Evolutionary conservation across 306 rosid genomes (phyloP).

Genomic region (Boehmeria nivea): DNA sequence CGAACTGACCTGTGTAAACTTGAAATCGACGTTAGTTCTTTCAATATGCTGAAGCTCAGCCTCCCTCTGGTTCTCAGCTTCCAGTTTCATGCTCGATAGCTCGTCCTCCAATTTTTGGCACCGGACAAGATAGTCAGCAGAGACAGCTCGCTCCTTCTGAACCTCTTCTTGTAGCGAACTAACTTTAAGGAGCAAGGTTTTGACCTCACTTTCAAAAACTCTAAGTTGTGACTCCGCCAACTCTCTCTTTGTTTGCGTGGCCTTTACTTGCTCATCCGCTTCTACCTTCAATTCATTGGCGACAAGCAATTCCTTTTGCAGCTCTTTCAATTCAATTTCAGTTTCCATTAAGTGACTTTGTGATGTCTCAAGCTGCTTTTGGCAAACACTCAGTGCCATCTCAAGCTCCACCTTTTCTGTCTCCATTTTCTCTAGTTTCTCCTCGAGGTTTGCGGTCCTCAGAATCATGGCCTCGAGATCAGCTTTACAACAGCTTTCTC

Average conservation of each 20-base stretch:
- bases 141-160: slow-evolving; percentile 46
- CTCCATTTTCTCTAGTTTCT: slow-evolving; percentile 39
- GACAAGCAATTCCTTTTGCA: slow-evolving; percentile 40
- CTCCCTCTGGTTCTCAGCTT: slow-evolving; percentile 41
- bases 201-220: slow-evolving; percentile 35
- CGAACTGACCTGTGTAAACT: slow-evolving; percentile 58
- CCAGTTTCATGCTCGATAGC: slow-evolving; percentile 41
- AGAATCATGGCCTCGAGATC: slow-evolving; percentile 43
- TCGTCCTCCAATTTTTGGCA: slow-evolving; percentile 52
- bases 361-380: slow-evolving; percentile 45
- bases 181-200: slow-evolving; percentile 36
- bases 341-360: slow-evolving; percentile 36
- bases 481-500: slow-evolving; percentile 25
- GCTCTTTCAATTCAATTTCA: slow-evolving; percentile 40
- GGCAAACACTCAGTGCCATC: slow-evolving; percentile 36
- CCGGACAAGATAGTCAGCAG: slow-evolving; percentile 39
- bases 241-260: slow-evolving; percentile 37
- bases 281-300: slow-evolving; percentile 42
- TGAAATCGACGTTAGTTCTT: slow-evolving; percentile 32
- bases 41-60: slow-evolving; percentile 26
- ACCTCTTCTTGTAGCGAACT: slow-evolving; percentile 48
- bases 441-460: slow-evolving; percentile 44
- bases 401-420: slow-evolving; percentile 41
- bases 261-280: slow-evolving; percentile 44
- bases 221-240: slow-evolving; percentile 42